phyloP scores from a whole-genome alignment of 176 grass and related monocot genomes.

The Puccinellia tenuiflora region DNA sequence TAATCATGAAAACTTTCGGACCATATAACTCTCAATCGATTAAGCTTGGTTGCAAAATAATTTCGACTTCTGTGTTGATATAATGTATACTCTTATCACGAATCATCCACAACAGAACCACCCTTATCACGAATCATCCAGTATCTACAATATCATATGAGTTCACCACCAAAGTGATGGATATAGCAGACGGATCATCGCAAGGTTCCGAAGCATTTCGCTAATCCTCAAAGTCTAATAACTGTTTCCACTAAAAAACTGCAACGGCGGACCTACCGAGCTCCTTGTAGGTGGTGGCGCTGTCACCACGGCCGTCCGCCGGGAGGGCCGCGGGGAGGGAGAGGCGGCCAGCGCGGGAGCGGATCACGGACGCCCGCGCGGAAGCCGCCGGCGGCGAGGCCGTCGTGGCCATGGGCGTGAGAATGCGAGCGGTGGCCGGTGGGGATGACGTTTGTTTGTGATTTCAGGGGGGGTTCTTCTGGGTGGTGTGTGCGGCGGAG shows the following conservation, averaged over 20 bases:
- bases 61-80: too few relatives aligned
- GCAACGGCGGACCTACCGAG: conserved; percentile 22
- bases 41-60: too few relatives aligned
- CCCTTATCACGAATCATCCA: neutral
- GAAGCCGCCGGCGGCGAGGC: neutral
- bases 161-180: neutral
- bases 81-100: too few relatives aligned
- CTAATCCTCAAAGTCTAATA: neutral
- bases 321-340: conserved; percentile 17
- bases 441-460: neutral
- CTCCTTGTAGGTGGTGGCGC: conserved; percentile 31
- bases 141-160: neutral
- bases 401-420: conserved; percentile 9
- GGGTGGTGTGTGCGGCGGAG: conserved; percentile 18
- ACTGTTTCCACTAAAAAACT: neutral
- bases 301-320: conserved; percentile 33
- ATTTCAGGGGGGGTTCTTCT: neutral
- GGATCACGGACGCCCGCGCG: neutral
- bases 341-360: neutral
- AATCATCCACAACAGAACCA: neutral
- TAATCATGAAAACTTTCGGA: neutral
- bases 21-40: neutral
- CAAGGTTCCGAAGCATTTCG: neutral
- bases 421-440: neutral
- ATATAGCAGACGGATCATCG: neutral